Evolutionary conservation across 2,329 filamentous ascomycete species (phyloP), one percentile per base, ranked within the genome.

Genomic region (Bipolaris gigantea): DNA sequence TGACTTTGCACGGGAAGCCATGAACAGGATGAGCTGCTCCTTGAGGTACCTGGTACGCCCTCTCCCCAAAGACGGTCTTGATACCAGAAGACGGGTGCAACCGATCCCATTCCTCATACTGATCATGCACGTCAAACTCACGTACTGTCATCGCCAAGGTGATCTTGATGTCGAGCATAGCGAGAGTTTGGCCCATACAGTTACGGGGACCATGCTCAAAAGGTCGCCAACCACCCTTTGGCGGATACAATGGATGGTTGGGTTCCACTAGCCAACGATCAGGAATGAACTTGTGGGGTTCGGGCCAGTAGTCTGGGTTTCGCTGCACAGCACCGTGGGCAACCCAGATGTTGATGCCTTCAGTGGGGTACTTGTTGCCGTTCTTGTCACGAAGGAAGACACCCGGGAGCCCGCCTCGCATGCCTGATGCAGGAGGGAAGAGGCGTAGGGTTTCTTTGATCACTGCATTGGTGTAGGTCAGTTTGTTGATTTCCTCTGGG

Each of bases 181-280:
- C 53, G 6, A 68, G 45, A 11, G 59, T 60, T n/a, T 68, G 63
- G 2, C 64, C 64, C 5, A 67, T 57, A 33, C 66, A 67, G 35
- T 61, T 60, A 3, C 61, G 45, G 1, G 71, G 68, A 0, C 77
- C 77, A 5, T 66, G 55, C 34, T 77, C 74, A 50, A 79, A 80
- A 0, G 75, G 67, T 7, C 72, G 62, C 57, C 60, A 77, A 0
- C 34, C 51, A 6, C 46, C 51, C 8, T 66, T 71, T 1, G 60
- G 45, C 3, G 52, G 33, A 15, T 47, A 56, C 2, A 60, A 27
- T 51, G 47, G 53, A n/a, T 61, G 50, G 1, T 21, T 51, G 9
- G 65, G 53, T 9, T 54, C 57, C 0, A 57, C 51, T 7, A 68
- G 53, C 25, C 57, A 68, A 7, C 70, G 60, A 23, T 71, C 68